Conservation (phyloP, 179 eudicot species). For the Nepenthes alata region DNA sequence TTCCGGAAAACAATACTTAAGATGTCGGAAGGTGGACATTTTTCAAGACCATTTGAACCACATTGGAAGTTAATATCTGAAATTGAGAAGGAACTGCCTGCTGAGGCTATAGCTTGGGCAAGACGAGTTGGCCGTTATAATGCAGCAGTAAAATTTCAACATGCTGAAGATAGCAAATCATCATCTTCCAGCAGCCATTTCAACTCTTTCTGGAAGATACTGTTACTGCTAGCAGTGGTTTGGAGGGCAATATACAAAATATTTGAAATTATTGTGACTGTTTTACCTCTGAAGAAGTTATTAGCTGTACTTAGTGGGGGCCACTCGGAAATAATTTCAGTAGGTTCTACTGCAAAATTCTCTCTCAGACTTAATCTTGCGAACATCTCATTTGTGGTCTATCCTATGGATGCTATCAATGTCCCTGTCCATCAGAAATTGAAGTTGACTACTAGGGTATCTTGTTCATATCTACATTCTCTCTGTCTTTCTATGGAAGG, state of each 20-base stretch:
- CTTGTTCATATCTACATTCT: constrained; percentile 23
- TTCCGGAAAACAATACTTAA: constrained; percentile 21
- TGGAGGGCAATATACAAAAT: constrained; percentile 31
- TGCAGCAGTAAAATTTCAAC: constrained; percentile 21
- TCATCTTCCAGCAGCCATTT: constrained; percentile 10
- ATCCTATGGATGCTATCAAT: constrained; percentile 21
- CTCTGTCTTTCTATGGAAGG: constrained; percentile 29
- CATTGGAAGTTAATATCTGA: constrained; percentile 48
- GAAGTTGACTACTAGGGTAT: constrained; percentile 18
- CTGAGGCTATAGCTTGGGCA: constrained; percentile 60
- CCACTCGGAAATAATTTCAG: constrained; percentile 14
- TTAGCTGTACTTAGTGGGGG: constrained; percentile 9
- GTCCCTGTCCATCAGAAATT: constrained; percentile 20
- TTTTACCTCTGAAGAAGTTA: constrained; percentile 19
- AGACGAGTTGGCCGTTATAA: constrained; percentile 53
- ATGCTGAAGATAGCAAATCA: constrained; percentile 9
- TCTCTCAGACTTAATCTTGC: constrained; percentile 38
- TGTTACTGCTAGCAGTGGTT: constrained; percentile 22
- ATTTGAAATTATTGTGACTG: constrained; percentile 13
- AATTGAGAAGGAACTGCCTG: constrained; percentile 61
- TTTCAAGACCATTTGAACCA: constrained; percentile 28
- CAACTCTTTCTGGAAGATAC: constrained; percentile 19
- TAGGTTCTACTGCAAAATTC: constrained; percentile 23
- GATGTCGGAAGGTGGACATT: constrained; percentile 22
- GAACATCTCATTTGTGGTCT: constrained; percentile 36